These are phyloP conservation scores for Cynara cardunculus DNA, from an alignment of 129 eudicot genomes.

Conservation along the genomic window DNA sequence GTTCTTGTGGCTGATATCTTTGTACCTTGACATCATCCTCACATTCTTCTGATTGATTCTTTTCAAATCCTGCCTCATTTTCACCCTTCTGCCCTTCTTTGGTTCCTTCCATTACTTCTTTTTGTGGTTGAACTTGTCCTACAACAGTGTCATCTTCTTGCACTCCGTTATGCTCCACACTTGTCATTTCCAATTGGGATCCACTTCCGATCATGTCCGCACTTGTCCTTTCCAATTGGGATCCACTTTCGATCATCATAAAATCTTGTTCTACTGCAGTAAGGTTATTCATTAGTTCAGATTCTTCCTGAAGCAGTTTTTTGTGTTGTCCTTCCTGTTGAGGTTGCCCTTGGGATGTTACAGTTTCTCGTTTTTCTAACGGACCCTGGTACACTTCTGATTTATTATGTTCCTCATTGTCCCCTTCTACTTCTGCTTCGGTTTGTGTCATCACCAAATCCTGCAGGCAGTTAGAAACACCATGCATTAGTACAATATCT, in stretches of 20 bases:
- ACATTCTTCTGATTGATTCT: not conserved
- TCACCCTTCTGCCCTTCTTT: not conserved
- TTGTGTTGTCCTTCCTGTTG: not conserved
- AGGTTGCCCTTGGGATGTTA: not conserved
- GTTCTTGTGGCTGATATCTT: conserved; percentile 7
- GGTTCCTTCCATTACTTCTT: not conserved
- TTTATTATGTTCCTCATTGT: not conserved
- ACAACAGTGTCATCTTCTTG: not conserved
- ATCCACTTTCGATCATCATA: not conserved
- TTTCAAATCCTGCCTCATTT: not conserved
- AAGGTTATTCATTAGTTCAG: not conserved
- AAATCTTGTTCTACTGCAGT: not conserved
- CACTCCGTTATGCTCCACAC: not conserved
- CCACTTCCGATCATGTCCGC: not conserved
- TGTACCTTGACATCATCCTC: not conserved
- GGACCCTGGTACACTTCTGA: not conserved
- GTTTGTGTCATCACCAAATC: not conserved
- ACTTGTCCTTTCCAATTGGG: not conserved
- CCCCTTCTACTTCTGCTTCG: not conserved
- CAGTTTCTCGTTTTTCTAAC: conserved; percentile 12
- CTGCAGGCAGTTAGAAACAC: not conserved
- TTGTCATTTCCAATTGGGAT: not conserved
- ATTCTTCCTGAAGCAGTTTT: not conserved
- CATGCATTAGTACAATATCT: not conserved
- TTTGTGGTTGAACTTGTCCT: not conserved